These are phyloP conservation scores for Pseudocercospora eumusae DNA, from an alignment of 2,329 filamentous ascomycete genomes.

Conservation along the genomic window DNA sequence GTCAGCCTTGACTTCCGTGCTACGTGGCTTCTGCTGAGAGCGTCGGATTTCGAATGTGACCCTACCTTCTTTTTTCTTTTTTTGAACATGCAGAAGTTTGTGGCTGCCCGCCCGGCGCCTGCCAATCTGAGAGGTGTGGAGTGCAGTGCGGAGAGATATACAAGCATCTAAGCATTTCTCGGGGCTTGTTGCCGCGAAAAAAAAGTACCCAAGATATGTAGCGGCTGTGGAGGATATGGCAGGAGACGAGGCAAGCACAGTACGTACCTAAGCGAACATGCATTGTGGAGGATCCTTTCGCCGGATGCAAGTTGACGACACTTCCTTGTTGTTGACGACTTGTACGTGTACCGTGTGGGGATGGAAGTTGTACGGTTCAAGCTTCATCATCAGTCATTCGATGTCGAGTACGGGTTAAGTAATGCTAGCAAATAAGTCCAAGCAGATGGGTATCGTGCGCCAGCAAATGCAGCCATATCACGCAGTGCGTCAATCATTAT, in stretches of 20 bases:
- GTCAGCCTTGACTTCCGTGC: neutral
- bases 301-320: neutral
- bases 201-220: no score
- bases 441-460: slow-evolving; percentile 28
- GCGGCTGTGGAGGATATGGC: no score
- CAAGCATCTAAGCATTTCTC: slow-evolving; percentile 16
- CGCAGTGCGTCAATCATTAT: slow-evolving; percentile 18
- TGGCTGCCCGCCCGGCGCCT: neutral
- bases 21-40: neutral
- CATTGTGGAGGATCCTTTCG: slow-evolving; percentile 5
- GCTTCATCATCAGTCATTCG: neutral
- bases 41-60: neutral
- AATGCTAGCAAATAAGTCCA: slow-evolving; percentile 9
- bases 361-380: neutral
- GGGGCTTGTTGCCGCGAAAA: slow-evolving; percentile 4
- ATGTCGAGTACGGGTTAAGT: neutral
- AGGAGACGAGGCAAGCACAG: slow-evolving; percentile 7
- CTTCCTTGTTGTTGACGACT: slow-evolving; percentile 9
- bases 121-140: slow-evolving; percentile 8
- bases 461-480: slow-evolving; percentile 26
- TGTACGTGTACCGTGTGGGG: slow-evolving; percentile 10
- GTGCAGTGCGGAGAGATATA: slow-evolving; percentile 19
- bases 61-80: no score
- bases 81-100: neutral
- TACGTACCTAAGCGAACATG: slow-evolving; percentile 15